A percentile compares a stretch with the other conserved stretches of the same genome.
Evolutionary conservation across 2,329 filamentous ascomycete genomes (phyloP).

Genomic region (Lachnellula hyalina): DNA sequence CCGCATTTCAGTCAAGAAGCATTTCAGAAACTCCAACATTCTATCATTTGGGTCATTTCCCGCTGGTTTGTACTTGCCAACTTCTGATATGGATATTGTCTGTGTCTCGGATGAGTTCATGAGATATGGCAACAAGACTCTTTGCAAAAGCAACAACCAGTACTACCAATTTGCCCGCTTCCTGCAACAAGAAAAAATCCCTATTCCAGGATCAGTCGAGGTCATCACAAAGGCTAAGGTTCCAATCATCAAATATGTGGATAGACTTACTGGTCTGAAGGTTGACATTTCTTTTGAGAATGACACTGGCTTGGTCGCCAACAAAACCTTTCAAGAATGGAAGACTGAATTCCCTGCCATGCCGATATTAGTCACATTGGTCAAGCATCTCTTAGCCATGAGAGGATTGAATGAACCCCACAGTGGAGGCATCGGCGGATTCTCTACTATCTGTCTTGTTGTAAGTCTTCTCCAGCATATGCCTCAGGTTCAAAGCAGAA

Average conservation of each 20-base stretch:
- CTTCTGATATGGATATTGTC: constrained; percentile 92
- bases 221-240: constrained; percentile 74
- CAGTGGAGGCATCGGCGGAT: constrained; percentile 86
- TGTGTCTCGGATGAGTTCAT: constrained; percentile 61
- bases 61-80: constrained; percentile 67
- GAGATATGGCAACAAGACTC: constrained; percentile 43
- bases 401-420: constrained; percentile 87
- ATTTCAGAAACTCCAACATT: constrained; percentile 55
- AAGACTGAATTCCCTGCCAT: constrained; percentile 74
- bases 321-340: constrained; percentile 77
- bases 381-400: constrained; percentile 93
- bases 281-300: constrained; percentile 97
- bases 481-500: constrained; percentile 61
- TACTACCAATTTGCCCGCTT: constrained; percentile 59
- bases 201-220: constrained; percentile 53
- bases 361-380: constrained; percentile 76
- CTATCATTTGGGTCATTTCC: constrained; percentile 90
- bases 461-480: constrained; percentile 81
- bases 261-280: constrained; percentile 69
- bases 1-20: constrained; percentile 49
- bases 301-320: constrained; percentile 70
- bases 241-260: constrained; percentile 87
- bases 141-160: constrained; percentile 26
- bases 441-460: constrained; percentile 89
- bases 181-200: constrained; percentile 51